Evolutionary conservation across 441 rosid species (phyloP).

Genomic region (Gossypium gossypioides): DNA sequence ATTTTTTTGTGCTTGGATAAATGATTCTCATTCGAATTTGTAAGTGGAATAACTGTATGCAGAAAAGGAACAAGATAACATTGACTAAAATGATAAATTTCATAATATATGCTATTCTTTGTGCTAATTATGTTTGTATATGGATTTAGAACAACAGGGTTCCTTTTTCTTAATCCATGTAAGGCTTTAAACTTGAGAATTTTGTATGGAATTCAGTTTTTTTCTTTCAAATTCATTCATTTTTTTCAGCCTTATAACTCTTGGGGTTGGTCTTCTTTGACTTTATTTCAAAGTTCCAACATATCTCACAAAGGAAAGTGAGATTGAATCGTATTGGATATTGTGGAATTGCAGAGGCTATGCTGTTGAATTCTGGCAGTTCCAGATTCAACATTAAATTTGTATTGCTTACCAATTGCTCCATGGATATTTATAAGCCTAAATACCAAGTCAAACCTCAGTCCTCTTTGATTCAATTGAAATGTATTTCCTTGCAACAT

Average conservation of each 20-base stretch:
- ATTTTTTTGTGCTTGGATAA: slow-evolving; percentile 11
- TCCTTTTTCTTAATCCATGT: slow-evolving; percentile 5
- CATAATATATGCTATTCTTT: slow-evolving; percentile 17
- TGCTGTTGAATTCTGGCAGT: slow-evolving; percentile 19
- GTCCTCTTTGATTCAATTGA: slow-evolving; percentile 13
- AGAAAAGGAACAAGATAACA: slow-evolving; percentile 8
- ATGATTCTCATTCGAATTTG: slow-evolving; percentile 16
- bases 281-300: slow-evolving; percentile 18
- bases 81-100: too few species aligned
- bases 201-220: slow-evolving; percentile 7
- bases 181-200: slow-evolving; percentile 22
- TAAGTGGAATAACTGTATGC: slow-evolving; percentile 19
- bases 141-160: slow-evolving; percentile 18
- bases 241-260: background rate
- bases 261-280: slow-evolving; percentile 22
- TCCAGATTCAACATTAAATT: slow-evolving; percentile 14
- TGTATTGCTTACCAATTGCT: slow-evolving; percentile 12
- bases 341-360: slow-evolving; percentile 16
- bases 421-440: slow-evolving; percentile 16
- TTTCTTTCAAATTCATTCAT: slow-evolving; percentile 5
- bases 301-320: slow-evolving; percentile 15
- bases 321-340: slow-evolving; percentile 20
- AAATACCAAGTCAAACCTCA: slow-evolving; percentile 19
- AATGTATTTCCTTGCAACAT: slow-evolving; percentile 5
- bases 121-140: slow-evolving; percentile 19